These are phyloP conservation scores for Inosperma sp. DNA, from an alignment of 768 basidiomycete species.

Conservation along the genomic window DNA sequence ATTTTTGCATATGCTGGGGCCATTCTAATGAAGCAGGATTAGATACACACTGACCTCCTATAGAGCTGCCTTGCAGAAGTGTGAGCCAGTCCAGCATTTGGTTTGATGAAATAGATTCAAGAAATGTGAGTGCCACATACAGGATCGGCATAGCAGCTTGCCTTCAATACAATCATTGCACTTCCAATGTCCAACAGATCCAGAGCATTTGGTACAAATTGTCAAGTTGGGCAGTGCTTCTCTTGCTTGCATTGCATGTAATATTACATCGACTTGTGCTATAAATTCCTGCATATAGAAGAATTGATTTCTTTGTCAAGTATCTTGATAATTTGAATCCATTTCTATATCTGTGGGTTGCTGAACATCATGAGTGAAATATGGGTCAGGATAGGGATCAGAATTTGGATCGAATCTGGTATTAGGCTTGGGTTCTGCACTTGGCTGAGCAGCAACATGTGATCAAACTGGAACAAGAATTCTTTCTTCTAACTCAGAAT, in stretches of 20 bases:
- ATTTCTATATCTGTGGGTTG: neutral
- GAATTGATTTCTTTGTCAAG: neutral
- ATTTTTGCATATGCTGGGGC: neutral
- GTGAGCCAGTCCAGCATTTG: slow-evolving; percentile 10
- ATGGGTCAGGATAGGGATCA: neutral
- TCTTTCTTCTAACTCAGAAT: neutral
- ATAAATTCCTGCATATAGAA: neutral
- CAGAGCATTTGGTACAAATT: neutral
- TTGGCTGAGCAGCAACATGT: neutral
- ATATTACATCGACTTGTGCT: neutral
- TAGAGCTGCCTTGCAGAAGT: slow-evolving; percentile 6
- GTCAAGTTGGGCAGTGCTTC: neutral
- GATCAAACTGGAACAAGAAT: neutral
- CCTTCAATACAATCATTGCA: slow-evolving; percentile 11
- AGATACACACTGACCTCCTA: slow-evolving; percentile 12
- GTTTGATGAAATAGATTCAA: slow-evolving; percentile 10
- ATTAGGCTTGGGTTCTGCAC: neutral
- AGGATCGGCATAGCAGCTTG: slow-evolving; percentile 3
- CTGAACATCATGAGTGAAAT: neutral
- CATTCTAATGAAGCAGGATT: slow-evolving; percentile 2
- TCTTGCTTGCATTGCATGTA: neutral
- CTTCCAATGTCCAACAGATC: slow-evolving; percentile 1
- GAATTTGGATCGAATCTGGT: neutral
- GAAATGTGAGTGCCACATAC: slow-evolving; percentile 8
- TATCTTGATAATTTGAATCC: neutral